Evolutionary conservation across 306 rosid genomes (phyloP).

Genomic region (Cicer arietinum): DNA sequence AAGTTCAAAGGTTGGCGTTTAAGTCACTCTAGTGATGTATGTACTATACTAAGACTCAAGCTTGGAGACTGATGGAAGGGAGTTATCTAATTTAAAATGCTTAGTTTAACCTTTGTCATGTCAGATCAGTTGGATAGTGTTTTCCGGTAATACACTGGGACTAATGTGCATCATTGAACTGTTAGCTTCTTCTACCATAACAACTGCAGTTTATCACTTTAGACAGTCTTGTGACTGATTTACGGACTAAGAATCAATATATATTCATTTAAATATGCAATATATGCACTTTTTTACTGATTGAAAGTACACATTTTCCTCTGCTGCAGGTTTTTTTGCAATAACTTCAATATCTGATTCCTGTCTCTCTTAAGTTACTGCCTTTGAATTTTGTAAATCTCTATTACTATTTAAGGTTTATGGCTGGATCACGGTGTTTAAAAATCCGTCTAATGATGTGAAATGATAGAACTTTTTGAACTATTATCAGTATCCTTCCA

Average conservation of each 20-base stretch:
- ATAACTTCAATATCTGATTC: slow-evolving; percentile 22
- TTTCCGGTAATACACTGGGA: neutral
- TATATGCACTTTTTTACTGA: slow-evolving; percentile 32
- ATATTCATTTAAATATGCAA: neutral
- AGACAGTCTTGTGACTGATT: slow-evolving; percentile 27
- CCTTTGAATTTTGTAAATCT: slow-evolving; percentile 44
- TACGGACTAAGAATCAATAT: neutral
- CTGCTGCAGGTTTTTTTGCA: slow-evolving; percentile 54
- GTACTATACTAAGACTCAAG: neutral
- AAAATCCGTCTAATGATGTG: slow-evolving; percentile 37
- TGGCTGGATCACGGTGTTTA: slow-evolving; percentile 43
- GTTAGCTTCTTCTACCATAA: slow-evolving; percentile 30
- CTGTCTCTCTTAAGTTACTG: slow-evolving; percentile 36
- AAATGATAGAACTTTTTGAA: slow-evolving; percentile 46
- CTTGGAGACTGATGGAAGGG: slow-evolving; percentile 24
- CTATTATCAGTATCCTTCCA: slow-evolving; percentile 44
- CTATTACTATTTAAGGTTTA: slow-evolving; percentile 38
- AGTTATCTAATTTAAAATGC: slow-evolving; percentile 13
- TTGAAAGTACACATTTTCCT: slow-evolving; percentile 38
- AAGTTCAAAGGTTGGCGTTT: slow-evolving; percentile 36
- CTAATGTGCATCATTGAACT: neutral
- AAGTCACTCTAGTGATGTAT: slow-evolving; percentile 1
- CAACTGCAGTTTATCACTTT: slow-evolving; percentile 27
- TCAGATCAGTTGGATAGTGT: slow-evolving; percentile 14
- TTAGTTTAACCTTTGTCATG: slow-evolving; percentile 33